Evolutionary conservation across 441 rosid genomes (phyloP).

Genomic region (Corymbia citriodora): DNA sequence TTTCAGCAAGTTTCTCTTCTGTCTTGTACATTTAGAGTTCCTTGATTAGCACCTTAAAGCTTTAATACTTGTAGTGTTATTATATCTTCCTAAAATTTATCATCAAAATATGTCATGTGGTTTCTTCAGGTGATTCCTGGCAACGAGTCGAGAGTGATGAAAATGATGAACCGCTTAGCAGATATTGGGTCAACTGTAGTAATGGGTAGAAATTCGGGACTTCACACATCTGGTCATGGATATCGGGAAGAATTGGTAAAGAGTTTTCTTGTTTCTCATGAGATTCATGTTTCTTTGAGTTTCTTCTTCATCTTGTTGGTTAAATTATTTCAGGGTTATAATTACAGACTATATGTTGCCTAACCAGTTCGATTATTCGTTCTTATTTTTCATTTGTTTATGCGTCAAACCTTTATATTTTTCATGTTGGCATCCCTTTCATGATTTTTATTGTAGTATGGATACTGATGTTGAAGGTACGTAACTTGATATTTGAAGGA

Average conservation of each 20-base stretch:
- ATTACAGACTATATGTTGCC: background rate
- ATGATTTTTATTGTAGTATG: background rate
- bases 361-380: background rate
- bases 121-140: constrained; percentile 88
- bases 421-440: background rate
- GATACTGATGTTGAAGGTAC: background rate
- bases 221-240: constrained; percentile 97
- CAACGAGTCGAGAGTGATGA: constrained; percentile 93
- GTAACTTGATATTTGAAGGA: constrained; percentile 46
- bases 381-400: background rate
- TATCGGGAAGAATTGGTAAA: constrained; percentile 93
- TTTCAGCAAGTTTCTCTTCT: background rate
- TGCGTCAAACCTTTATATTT: background rate
- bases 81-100: background rate
- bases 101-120: background rate
- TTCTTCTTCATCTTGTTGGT: background rate
- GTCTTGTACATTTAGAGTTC: background rate
- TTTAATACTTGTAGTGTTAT: background rate
- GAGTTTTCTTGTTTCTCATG: constrained; percentile 8
- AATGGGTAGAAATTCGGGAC: constrained; percentile 79
- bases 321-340: background rate
- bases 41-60: background rate
- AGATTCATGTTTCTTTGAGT: background rate
- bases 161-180: constrained; percentile 90
- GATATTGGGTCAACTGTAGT: constrained; percentile 87